Conservation (phyloP, 495 filamentous ascomycete species). For the Penicillium salamii region DNA sequence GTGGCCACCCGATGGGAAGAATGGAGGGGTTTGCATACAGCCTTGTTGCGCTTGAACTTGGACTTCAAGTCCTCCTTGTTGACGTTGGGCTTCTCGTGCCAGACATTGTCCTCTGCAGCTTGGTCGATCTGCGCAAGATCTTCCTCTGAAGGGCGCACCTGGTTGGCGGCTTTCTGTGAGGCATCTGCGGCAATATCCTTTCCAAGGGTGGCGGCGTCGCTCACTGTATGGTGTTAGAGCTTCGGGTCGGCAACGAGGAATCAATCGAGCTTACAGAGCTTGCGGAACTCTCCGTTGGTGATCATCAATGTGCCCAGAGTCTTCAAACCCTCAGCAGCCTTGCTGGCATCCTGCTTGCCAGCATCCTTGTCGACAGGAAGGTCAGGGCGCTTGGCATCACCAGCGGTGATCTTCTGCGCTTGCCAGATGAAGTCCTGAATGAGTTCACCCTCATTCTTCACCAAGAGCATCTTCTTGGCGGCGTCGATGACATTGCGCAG, state of each 20-base stretch:
- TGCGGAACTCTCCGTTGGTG: slow-evolving; percentile 95
- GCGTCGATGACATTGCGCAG: slow-evolving; percentile 80
- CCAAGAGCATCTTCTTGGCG: slow-evolving; percentile 82
- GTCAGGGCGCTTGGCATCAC: slow-evolving; percentile 54
- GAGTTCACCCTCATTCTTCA: slow-evolving; percentile 92
- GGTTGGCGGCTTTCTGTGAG: slow-evolving; percentile 74
- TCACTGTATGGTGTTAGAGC: slow-evolving; percentile 56
- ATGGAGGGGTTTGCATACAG: too few relatives aligned
- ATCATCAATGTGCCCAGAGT: slow-evolving; percentile 86
- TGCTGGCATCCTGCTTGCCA: slow-evolving; percentile 75
- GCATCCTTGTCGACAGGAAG: slow-evolving; percentile 70
- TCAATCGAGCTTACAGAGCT: slow-evolving; percentile 65
- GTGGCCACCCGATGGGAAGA: neutral
- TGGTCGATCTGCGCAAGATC: slow-evolving; percentile 72
- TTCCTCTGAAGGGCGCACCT: slow-evolving; percentile 76
- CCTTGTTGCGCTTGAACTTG: slow-evolving; percentile 65
- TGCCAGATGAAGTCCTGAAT: slow-evolving; percentile 97
- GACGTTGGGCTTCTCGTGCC: slow-evolving; percentile 86
- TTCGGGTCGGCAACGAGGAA: neutral
- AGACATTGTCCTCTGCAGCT: slow-evolving; percentile 84
- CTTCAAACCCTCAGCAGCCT: slow-evolving; percentile 80
- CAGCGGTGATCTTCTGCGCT: slow-evolving; percentile 67
- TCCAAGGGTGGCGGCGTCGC: slow-evolving; percentile 76
- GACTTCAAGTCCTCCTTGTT: slow-evolving; percentile 67
- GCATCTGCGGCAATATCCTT: slow-evolving; percentile 91